phyloP scores from a whole-genome alignment of 2,329 filamentous ascomycete genomes.

The Pseudopithomyces maydicus region DNA sequence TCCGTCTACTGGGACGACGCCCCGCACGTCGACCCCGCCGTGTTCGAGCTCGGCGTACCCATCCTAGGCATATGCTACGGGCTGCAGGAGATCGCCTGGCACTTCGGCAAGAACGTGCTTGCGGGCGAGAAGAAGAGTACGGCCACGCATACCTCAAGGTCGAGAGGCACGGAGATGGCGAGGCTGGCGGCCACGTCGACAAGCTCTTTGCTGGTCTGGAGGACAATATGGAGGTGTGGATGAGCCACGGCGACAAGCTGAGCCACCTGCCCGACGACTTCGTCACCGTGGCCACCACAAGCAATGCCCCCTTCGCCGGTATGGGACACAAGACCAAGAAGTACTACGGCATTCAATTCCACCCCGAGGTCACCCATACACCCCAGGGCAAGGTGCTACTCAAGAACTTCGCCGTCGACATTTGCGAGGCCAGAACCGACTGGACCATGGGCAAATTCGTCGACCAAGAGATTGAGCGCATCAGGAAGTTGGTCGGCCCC shows the following conservation, averaged over 20 bases:
- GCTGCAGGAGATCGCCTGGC: constrained; percentile 75
- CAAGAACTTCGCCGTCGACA: constrained; percentile 81
- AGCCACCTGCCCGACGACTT: constrained; percentile 74
- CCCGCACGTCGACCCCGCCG: constrained; percentile 79
- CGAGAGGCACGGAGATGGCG: constrained; percentile 58
- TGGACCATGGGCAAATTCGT: constrained; percentile 90
- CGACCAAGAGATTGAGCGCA: constrained; percentile 78
- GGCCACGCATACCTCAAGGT: constrained; percentile 71
- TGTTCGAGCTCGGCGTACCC: constrained; percentile 75
- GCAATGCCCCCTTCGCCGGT: constrained; percentile 78
- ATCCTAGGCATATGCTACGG: constrained; percentile 68
- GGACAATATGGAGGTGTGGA: constrained; percentile 74
- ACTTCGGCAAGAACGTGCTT: constrained; percentile 68
- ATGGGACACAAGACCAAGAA: constrained; percentile 74
- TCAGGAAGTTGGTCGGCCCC: constrained; percentile 79
- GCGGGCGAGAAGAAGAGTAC: constrained; percentile 73
- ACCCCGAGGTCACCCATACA: constrained; percentile 82
- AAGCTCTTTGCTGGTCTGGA: constrained; percentile 78
- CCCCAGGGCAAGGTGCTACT: constrained; percentile 72
- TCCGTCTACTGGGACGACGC: constrained; percentile 82
- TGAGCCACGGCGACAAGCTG: constrained; percentile 91
- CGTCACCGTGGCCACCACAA: constrained; percentile 72
- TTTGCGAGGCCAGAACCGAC: constrained; percentile 75
- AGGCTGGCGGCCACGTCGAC: constrained; percentile 66
- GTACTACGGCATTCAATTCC: constrained; percentile 85